Evolutionary conservation across 805 yeast species (phyloP).

Genomic region (Nakazawaea sp.): DNA sequence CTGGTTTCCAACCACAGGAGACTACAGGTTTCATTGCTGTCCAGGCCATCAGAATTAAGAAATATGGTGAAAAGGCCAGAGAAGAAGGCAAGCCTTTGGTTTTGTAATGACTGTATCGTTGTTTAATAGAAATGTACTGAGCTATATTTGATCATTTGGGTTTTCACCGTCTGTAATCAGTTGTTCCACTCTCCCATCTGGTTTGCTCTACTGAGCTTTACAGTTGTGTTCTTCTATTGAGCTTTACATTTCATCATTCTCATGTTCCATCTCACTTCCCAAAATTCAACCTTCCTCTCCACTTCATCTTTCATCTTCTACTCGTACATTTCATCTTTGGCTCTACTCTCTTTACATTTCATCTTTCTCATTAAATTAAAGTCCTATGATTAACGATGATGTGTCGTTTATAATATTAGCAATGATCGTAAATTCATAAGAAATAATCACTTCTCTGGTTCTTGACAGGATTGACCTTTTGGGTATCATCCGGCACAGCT

Average conservation of each 20-base stretch:
- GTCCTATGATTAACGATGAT: no score
- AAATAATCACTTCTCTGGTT: constrained; percentile 30
- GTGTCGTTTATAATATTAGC: no score
- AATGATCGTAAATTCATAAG: constrained; percentile 13
- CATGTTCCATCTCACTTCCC: no score
- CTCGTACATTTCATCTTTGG: no score
- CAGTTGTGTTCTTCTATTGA: no score
- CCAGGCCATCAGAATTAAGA: constrained; percentile 96
- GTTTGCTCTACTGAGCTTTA: no score
- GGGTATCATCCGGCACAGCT: constrained; percentile 84
- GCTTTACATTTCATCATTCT: no score
- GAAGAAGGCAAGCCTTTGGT: constrained; percentile 56
- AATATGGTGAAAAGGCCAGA: constrained; percentile 93
- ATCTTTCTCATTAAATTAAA: no score
- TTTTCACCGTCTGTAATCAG: not conserved
- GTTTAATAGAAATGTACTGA: not conserved
- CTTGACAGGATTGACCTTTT: constrained; percentile 27
- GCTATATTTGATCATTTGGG: not conserved
- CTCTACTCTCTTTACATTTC: no score
- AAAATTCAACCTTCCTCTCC: no score
- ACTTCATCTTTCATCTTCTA: no score
- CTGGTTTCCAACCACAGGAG: constrained; percentile 96
- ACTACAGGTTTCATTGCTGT: constrained; percentile 97
- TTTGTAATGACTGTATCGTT: no score
- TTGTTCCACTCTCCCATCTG: not conserved